Evolutionary conservation across 345 rosid genomes (phyloP), one percentile per base, ranked within the genome.

Genomic region (Limnanthes douglasii): DNA sequence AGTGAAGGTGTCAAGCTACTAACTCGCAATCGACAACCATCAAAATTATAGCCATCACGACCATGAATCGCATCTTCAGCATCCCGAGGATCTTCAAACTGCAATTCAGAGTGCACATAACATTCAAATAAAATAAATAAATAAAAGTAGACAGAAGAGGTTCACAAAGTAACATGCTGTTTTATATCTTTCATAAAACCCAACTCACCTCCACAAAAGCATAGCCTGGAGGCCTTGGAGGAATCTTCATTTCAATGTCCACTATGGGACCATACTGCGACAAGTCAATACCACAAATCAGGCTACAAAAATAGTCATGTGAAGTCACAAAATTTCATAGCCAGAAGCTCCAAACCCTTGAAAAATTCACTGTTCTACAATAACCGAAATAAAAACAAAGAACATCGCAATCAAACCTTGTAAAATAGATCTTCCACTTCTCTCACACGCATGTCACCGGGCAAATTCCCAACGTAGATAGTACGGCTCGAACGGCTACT

Each of bases 211-310:
- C 94, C 20, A 90, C 85, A 53, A 90, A 90, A 16, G 95, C 98
- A 54, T 79, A 90, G 49, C 94, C 98, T 0, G 95, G 98, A 11
- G 95, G 95, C 46, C 95, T 74, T 14, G 94, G 98, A 20, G 98
- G 95, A 43, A 90, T 61, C 74, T 80, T 90, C 73, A 90, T 56
- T 29, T 90, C 98, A 31, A 90, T 65, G 45, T 84, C 84, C 27
- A 76, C 90, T 58, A 90, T 74, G 8, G 82, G 86, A 14, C 98
- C 98, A 46, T 84, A 90, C 98, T 84, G 65, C 43, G 66, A 51
- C 22, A 2, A 12, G 16, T 3, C 3, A 14, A 31, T 2, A 28
- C 15, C 2, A 31, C 25, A 31, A 3, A 6, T 11, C 15, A 30
- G 12, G 11, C 30, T 2, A 8, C n/a, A 26, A 23, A 4, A 23